Percentiles rank a stretch among this genome's conserved stretches.
These are phyloP conservation scores for Astragalus membranaceus DNA, from an alignment of 306 rosid genomes.

Conservation along the genomic window DNA sequence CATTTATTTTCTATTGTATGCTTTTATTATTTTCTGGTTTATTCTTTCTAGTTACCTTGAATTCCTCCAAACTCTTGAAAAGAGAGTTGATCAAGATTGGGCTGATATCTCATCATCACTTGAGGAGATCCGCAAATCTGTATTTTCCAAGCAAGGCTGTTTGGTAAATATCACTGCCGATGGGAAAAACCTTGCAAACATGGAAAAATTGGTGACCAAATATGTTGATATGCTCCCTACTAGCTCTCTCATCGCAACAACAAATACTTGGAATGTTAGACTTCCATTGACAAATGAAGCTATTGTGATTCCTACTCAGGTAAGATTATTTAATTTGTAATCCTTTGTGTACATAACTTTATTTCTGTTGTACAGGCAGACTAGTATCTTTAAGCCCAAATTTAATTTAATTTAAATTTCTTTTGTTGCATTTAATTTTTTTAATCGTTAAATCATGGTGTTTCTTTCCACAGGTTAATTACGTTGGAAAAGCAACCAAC, in stretches of 20 bases:
- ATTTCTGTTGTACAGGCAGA: neutral
- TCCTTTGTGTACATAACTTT: neutral
- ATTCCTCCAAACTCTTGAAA: conserved; percentile 73
- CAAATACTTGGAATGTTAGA: conserved; percentile 49
- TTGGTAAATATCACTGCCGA: conserved; percentile 78
- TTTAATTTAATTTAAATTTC: neutral
- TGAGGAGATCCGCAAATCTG: conserved; percentile 80
- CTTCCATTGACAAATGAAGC: conserved; percentile 75
- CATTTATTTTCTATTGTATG: conserved; percentile 4
- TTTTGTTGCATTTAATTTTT: neutral
- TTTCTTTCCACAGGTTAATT: conserved; percentile 69
- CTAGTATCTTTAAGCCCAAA: neutral
- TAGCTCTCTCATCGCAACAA: conserved; percentile 40
- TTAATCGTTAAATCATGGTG: conserved; percentile 21
- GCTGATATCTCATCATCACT: conserved; percentile 71
- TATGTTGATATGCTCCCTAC: conserved; percentile 75
- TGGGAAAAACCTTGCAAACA: conserved; percentile 47
- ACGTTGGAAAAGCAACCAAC: conserved; percentile 92
- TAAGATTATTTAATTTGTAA: conserved; percentile 22
- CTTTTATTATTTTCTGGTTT: conserved; percentile 1
- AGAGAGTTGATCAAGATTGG: conserved; percentile 88
- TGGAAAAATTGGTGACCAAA: conserved; percentile 53
- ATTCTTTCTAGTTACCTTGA: conserved; percentile 69
- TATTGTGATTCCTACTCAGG: conserved; percentile 91
- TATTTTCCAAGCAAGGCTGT: conserved; percentile 73